A percentile compares a stretch with the other conserved stretches of the same genome.
phyloP scores from a whole-genome alignment of 2,329 filamentous ascomycete species.

The Alternaria tenuissima region DNA sequence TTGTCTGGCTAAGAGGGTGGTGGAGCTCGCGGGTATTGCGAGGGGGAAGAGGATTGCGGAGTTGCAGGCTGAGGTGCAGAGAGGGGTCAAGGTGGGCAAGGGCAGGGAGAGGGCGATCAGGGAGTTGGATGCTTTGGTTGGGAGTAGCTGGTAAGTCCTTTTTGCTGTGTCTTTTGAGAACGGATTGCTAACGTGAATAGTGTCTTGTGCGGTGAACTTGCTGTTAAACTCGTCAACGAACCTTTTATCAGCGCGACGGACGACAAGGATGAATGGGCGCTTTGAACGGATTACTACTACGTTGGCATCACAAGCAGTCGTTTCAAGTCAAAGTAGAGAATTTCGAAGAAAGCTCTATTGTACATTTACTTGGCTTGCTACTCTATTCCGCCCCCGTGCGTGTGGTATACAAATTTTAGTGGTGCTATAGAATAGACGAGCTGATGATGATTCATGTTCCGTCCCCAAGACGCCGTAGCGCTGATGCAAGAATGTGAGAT shows the following conservation, averaged over 20 bases:
- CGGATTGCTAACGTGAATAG: conserved; percentile 56
- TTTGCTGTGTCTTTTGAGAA: neutral
- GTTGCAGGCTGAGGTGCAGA: conserved; percentile 82
- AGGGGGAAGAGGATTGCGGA: conserved; percentile 84
- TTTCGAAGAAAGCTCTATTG: neutral
- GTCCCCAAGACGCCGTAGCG: conserved; percentile 25
- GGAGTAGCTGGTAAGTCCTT: conserved; percentile 79
- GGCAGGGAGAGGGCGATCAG: conserved; percentile 83
- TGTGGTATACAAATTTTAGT: conserved; percentile 11
- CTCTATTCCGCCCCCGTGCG: neutral
- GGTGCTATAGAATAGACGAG: neutral
- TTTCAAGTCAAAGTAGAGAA: neutral
- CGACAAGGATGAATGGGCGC: conserved; percentile 80
- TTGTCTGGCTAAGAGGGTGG: conserved; percentile 84
- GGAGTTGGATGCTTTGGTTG: conserved; percentile 92
- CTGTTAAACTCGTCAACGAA: conserved; percentile 92
- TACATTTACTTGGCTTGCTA: neutral
- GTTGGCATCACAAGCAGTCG: neutral
- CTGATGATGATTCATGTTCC: neutral
- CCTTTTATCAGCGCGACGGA: conserved; percentile 83
- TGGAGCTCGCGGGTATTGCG: conserved; percentile 79
- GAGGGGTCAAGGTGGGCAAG: conserved; percentile 72
- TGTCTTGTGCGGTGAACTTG: conserved; percentile 92
- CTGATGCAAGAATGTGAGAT: conserved; percentile 30
- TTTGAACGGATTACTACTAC: conserved; percentile 33